These are phyloP conservation scores for Talaromyces funiculosus DNA, from an alignment of 2,329 filamentous ascomycete species.

Conservation along the genomic window DNA sequence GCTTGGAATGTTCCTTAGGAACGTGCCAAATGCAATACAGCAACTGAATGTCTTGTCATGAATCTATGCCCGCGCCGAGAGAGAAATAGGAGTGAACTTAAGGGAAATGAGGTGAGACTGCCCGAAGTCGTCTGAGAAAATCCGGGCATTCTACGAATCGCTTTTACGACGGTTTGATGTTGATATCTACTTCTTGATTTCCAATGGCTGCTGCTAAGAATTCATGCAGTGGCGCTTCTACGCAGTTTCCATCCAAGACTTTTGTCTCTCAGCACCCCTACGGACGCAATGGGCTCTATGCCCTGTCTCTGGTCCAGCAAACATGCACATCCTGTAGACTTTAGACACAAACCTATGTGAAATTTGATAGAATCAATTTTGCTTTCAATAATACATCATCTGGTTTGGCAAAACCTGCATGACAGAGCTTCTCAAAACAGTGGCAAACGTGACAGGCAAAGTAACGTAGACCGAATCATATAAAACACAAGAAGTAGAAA, in stretches of 20 bases:
- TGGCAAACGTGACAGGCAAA: background rate
- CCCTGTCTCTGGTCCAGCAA: conserved; percentile 47
- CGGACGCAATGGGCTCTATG: conserved; percentile 56
- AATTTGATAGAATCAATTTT: background rate
- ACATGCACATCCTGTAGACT: conserved; percentile 42
- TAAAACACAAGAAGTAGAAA: conserved; percentile 4
- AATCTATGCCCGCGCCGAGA: too few species aligned
- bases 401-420: conserved; percentile 5
- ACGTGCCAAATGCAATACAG: too few species aligned
- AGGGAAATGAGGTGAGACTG: too few species aligned
- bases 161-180: conserved; percentile 44
- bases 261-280: conserved; percentile 55
- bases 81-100: too few species aligned
- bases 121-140: conserved; percentile 52
- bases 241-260: conserved; percentile 54
- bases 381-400: conserved; percentile 11
- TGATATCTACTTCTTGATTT: conserved; percentile 2
- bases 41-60: too few species aligned
- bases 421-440: conserved; percentile 3
- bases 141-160: conserved; percentile 54
- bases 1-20: too few species aligned
- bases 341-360: background rate
- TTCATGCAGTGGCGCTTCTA: conserved; percentile 51
- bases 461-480: background rate
- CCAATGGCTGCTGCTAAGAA: background rate